These are phyloP conservation scores for Naematelia encephala DNA, from an alignment of 768 basidiomycete species.

Conservation along the genomic window DNA sequence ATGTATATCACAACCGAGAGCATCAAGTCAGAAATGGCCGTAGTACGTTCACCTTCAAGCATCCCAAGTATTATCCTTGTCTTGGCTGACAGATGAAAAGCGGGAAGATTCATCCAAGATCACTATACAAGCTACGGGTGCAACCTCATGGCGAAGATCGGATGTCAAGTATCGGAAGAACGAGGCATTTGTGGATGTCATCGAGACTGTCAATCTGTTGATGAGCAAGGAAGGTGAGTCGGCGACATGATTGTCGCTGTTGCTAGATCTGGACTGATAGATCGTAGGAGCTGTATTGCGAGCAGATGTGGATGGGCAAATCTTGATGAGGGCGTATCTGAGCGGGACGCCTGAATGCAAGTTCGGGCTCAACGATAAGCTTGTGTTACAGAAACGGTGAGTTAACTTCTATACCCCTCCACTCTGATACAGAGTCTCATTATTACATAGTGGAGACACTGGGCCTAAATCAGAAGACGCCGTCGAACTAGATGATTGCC, in stretches of 20 bases:
- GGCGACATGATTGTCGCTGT: not conserved
- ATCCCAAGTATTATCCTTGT: no score
- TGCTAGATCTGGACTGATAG: not conserved
- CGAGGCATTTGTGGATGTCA: constrained; percentile 99
- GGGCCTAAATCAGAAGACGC: constrained; percentile 55
- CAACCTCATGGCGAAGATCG: constrained; percentile 88
- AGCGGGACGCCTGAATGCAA: constrained; percentile 98
- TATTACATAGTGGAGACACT: constrained; percentile 21
- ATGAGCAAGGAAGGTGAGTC: constrained; percentile 91
- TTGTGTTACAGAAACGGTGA: constrained; percentile 85
- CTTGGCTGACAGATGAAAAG: constrained; percentile 55
- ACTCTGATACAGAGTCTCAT: constrained; percentile 38
- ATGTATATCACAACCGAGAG: constrained; percentile 98
- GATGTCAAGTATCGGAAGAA: constrained; percentile 99
- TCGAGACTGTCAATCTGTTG: constrained; percentile 90
- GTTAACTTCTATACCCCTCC: constrained; percentile 11
- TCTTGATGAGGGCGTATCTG: constrained; percentile 95
- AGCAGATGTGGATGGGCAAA: constrained; percentile 97
- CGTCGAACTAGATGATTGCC: constrained; percentile 95
- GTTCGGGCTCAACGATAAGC: constrained; percentile 96
- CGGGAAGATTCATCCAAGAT: constrained; percentile 93
- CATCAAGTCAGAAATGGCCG: constrained; percentile 77
- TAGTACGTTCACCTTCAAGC: constrained; percentile 62
- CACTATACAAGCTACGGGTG: constrained; percentile 93
- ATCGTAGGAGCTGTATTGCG: constrained; percentile 77